phyloP scores from a whole-genome alignment of 1,284 basidiomycete species.

The Apiotrichum sp. region DNA sequence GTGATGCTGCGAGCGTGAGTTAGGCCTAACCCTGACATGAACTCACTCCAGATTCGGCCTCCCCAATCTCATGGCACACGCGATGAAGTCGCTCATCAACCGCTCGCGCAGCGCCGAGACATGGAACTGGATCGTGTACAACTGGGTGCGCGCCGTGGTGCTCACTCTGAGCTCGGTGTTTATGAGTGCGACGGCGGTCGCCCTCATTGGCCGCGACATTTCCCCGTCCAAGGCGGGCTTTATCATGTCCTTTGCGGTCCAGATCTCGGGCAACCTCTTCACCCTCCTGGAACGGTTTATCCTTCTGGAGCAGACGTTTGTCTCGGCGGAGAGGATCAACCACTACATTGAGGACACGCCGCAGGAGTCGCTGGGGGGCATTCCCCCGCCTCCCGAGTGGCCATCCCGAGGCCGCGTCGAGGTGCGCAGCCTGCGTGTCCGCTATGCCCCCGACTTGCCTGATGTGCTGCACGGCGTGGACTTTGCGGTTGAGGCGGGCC shows the following conservation, averaged over 20 bases:
- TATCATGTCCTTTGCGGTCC: conserved; percentile 46
- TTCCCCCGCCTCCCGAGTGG: conserved; percentile 55
- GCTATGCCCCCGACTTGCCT: conserved; percentile 66
- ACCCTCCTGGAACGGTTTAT: conserved; percentile 28
- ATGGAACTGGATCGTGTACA: conserved; percentile 34
- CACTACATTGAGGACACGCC: conserved; percentile 39
- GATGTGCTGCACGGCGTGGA: conserved; percentile 63
- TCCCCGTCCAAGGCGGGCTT: conserved; percentile 48
- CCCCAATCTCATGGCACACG: conserved; percentile 34
- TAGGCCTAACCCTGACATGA: not conserved
- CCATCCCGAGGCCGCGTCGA: conserved; percentile 58
- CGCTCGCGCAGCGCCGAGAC: conserved; percentile 31
- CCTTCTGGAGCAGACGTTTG: conserved; percentile 36
- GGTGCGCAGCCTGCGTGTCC: conserved; percentile 59
- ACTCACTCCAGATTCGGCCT: conserved; percentile 26
- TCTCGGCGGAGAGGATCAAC: conserved; percentile 48
- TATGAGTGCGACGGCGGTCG: conserved; percentile 42
- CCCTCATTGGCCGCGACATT: conserved; percentile 45
- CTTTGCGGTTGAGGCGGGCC: conserved; percentile 60
- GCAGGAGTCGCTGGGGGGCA: conserved; percentile 26
- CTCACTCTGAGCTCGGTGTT: conserved; percentile 32
- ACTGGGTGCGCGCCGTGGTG: conserved; percentile 34
- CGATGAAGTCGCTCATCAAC: conserved; percentile 36
- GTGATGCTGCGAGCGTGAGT: conserved; percentile 48
- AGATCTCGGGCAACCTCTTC: conserved; percentile 36